Evolutionary conservation across 345 rosid genomes (phyloP).

Genomic region (Boechera retrofracta): DNA sequence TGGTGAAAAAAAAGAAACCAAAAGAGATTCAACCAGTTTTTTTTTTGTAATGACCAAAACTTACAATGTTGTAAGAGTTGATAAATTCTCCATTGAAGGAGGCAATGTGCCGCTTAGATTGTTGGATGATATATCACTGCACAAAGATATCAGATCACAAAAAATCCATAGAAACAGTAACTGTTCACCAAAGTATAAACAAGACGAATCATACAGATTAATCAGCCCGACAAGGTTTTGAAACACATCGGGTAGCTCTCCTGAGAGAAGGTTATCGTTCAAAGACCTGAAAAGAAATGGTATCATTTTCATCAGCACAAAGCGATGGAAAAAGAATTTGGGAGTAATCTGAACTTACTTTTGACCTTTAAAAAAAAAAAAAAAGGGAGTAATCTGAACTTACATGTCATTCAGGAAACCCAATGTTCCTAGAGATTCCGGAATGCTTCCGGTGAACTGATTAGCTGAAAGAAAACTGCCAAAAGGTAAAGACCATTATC

Average conservation of each 20-base stretch:
- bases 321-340: background rate
- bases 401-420: conserved; percentile 73
- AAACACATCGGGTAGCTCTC: conserved; percentile 91
- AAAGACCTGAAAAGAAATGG: conserved; percentile 72
- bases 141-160: conserved; percentile 38
- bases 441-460: conserved; percentile 91
- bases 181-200: conserved; percentile 16
- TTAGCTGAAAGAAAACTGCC: conserved; percentile 95
- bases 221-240: conserved; percentile 64
- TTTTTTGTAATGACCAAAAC: conserved; percentile 29
- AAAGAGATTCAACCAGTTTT: background rate
- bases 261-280: conserved; percentile 74
- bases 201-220: conserved; percentile 70
- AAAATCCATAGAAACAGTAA: conserved; percentile 8
- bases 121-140: conserved; percentile 87
- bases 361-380: no score
- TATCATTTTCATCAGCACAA: background rate
- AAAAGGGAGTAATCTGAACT: background rate
- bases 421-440: conserved; percentile 73
- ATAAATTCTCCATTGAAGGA: conserved; percentile 67
- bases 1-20: background rate
- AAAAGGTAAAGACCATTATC: conserved; percentile 52
- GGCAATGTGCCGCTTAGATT: conserved; percentile 87
- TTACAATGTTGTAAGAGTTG: conserved; percentile 77
- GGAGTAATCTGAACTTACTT: conserved; percentile 48